These are phyloP conservation scores for Metarhizium sp. DNA, from an alignment of 2,329 filamentous ascomycete genomes.

Conservation along the genomic window DNA sequence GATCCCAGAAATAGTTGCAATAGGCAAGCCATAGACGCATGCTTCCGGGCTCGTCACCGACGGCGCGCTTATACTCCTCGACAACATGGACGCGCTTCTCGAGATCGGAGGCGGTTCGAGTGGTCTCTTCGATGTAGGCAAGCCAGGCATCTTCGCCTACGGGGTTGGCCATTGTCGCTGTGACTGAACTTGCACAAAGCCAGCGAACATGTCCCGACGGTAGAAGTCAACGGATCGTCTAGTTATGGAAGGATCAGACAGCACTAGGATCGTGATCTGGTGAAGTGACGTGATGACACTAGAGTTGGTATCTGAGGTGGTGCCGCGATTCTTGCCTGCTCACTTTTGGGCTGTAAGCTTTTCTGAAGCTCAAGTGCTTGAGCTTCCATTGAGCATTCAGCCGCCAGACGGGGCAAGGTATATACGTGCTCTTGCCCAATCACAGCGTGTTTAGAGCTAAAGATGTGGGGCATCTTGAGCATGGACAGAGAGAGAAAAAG, in stretches of 20 bases:
- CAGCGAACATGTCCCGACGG: neutral
- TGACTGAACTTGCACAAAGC: slow-evolving; percentile 3
- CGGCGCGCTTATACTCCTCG: slow-evolving; percentile 63
- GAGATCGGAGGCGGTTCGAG: slow-evolving; percentile 47
- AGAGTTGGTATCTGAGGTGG: neutral
- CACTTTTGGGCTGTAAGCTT: too few relatives aligned
- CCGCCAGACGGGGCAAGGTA: too few relatives aligned
- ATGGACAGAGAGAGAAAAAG: too few relatives aligned
- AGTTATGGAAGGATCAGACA: neutral
- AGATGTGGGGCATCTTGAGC: too few relatives aligned
- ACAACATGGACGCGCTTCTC: slow-evolving; percentile 61
- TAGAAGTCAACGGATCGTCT: too few relatives aligned
- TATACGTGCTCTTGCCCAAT: too few relatives aligned
- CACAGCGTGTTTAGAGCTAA: too few relatives aligned
- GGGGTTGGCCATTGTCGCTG: slow-evolving; percentile 39
- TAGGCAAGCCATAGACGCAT: slow-evolving; percentile 68
- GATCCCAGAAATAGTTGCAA: slow-evolving; percentile 66
- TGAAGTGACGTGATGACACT: neutral
- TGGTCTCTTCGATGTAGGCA: slow-evolving; percentile 66
- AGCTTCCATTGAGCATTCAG: too few relatives aligned
- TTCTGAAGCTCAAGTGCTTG: neutral
- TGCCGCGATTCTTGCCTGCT: neutral
- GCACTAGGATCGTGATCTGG: too few relatives aligned
- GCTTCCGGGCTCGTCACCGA: slow-evolving; percentile 63
- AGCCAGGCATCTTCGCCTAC: slow-evolving; percentile 71